Base-by-base conservation (phyloP, 1,284 basidiomycete genomes). In the Inonotus hispidus region DNA sequence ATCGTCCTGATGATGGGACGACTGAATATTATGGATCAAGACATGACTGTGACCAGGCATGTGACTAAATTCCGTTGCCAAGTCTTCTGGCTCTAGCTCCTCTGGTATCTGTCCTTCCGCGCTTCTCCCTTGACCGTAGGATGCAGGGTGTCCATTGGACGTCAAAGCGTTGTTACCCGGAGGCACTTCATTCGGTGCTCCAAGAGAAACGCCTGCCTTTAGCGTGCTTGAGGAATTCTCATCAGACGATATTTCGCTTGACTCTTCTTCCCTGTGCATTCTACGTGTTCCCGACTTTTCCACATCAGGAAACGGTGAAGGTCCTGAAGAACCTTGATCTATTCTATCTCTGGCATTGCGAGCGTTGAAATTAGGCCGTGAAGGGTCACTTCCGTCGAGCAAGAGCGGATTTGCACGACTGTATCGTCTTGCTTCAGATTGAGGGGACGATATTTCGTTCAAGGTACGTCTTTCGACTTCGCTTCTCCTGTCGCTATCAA, bases 381-480 rank as follows among this genome's bases (percentile, higher is more conserved):
- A 61, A 13, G 10, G 37, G 59, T n/a, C 54, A 29, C 27, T 35
- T 41, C 54, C 59, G 59, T 60, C 52, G 25, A 10, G 29, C n/a
- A 27, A 23, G 19, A n/a, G 8, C 39, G 52, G 29, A 14, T 21
- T 8, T 25, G 25, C 41, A 19, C 19, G 16, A 32, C n/a, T 37
- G 37, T 53, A 37, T 14, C 39, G 49, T 14, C 38, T 13, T 16
- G 19, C 21, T n/a, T 19, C 8, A 29, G 39, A 58, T 47, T 38
- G 43, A 38, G 27, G 58, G 35, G 39, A 7, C 2, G 45, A 5
- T 35, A 38, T 1, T 54, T 39, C 58, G 54, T 54, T 60, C 14
- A 39, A 32, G 8, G 16, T 39, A 23, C 29, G 29, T 19, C n/a
- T 32, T 8, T 25, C 41, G 43, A 8, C 11, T 21, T 19, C 58